A percentile compares a stretch with the other conserved stretches of the same genome.
These are phyloP conservation scores for Lotmaria passim DNA, from an alignment of 208 protist species.

Conservation along the genomic window DNA sequence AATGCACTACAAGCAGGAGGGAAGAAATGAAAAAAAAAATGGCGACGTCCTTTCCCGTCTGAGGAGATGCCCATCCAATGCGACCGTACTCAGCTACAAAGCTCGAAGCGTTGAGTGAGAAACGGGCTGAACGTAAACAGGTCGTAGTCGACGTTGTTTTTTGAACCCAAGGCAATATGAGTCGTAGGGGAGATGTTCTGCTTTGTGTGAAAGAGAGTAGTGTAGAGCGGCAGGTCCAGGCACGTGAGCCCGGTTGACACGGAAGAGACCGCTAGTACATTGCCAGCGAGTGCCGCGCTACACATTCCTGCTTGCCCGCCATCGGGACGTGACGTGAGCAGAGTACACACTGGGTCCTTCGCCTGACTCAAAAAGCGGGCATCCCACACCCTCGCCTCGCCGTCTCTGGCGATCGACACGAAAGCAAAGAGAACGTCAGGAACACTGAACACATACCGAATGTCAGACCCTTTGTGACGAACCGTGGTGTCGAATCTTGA, in stretches of 20 bases:
- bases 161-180: constrained; percentile 18
- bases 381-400: constrained; percentile 75
- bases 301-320: constrained; percentile 29
- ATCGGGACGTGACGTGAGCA: constrained; percentile 22
- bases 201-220: constrained; percentile 23
- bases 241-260: constrained; percentile 33
- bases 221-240: constrained; percentile 30
- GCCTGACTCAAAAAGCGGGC: constrained; percentile 39
- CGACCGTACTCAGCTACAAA: constrained; percentile 10
- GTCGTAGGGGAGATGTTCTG: constrained; percentile 27
- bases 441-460: constrained; percentile 41
- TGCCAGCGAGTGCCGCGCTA: constrained; percentile 10
- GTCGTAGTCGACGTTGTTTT: constrained; percentile 11
- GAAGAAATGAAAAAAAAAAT: constrained; percentile 9
- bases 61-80: too few relatives aligned
- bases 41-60: too few relatives aligned
- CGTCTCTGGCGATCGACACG: constrained; percentile 58
- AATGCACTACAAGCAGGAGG: too few relatives aligned
- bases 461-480: constrained; percentile 38
- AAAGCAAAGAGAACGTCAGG: constrained; percentile 42
- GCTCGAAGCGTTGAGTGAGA: constrained; percentile 27
- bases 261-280: constrained; percentile 24
- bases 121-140: constrained; percentile 27
- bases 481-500: constrained; percentile 30
- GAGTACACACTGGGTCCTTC: constrained; percentile 41